Evolutionary conservation across 106 monocot genomes (phyloP), one percentile per base, ranked within the genome.

Genomic region (Apostasia shenzhenica): DNA sequence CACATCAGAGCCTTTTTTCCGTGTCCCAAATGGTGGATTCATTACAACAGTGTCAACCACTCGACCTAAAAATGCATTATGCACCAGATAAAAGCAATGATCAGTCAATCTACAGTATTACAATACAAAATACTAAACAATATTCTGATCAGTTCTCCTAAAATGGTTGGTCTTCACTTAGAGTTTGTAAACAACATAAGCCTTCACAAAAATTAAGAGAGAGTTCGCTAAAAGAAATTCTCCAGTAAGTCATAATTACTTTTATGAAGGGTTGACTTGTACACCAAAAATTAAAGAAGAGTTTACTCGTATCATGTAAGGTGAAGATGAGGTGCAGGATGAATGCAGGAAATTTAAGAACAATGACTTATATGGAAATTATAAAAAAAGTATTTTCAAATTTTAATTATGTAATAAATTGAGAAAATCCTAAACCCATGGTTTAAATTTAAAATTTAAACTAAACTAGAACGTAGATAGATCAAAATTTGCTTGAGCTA

Each of bases 1-100:
- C 93, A 90, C 83, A 77, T 99, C 99, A 71, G 80, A 70, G 59
- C 99, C 99, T 72, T 88, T 90, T 49, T 67, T 90, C 57, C 87
- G 76, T 47, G 99, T 93, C n/a, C 99, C 99, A 83, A 99, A 99
- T 49, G 99, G 99, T 78, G 99, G 99, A 72, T 99, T 99, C 99
- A 93, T 99, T 40, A 99, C 93, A 82, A 99, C 87, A 69, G 99
- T 93, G 67, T 99, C 90, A 59, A 90, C 77, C 50, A 64, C 40
- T 43, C 68, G 48, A 72, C 83, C 99, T 93, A 37, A 80, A 61
- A 12, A 48, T 48, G 48, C 41, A 62, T n/a, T 45, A 44, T 2
- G 62, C 41, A 41, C 13, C 45, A n/a, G 13, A 62, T 45, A n/a
- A 26, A 65, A 14, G 48, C n/a, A 64, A 65, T 65, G 5, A 65